Conservation (phyloP, 164 flowering plant genomes). For the Aristolochia contorta region DNA sequence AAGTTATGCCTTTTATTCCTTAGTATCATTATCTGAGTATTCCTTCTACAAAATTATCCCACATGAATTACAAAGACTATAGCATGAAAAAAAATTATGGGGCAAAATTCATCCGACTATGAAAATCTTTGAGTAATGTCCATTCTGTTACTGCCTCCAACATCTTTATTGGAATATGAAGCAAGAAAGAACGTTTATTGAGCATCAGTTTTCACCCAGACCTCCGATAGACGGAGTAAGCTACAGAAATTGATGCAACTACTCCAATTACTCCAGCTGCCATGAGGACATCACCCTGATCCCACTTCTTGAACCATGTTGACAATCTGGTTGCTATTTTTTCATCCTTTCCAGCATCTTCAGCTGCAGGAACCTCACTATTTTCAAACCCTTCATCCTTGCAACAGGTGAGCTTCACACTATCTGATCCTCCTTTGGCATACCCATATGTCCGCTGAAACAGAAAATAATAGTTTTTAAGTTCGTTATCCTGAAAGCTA, state of each 20-base stretch:
- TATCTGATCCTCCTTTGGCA: constrained; percentile 20
- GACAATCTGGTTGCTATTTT: constrained; percentile 4
- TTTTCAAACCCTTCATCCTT: constrained; percentile 12
- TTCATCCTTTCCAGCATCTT: no score
- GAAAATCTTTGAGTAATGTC: no score
- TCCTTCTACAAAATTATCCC: no score
- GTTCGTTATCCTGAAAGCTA: no score
- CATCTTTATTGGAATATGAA: no score
- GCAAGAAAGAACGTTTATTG: no score
- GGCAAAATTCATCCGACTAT: no score
- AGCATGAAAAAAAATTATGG: no score
- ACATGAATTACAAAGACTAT: no score
- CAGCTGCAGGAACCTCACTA: background rate
- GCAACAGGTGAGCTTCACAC: background rate
- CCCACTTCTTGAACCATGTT: constrained; percentile 41
- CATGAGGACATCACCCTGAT: constrained; percentile 47
- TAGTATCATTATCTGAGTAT: no score
- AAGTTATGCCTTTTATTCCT: no score
- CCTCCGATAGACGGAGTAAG: constrained; percentile 44
- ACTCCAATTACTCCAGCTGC: constrained; percentile 66
- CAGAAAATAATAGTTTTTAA: background rate
- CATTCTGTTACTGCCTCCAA: no score
- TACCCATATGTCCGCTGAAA: constrained; percentile 85
- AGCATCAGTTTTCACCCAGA: constrained; percentile 29
- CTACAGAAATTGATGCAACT: constrained; percentile 68